Base-by-base conservation (phyloP, 768 basidiomycete genomes). In the Fomitopsis serialis region DNA sequence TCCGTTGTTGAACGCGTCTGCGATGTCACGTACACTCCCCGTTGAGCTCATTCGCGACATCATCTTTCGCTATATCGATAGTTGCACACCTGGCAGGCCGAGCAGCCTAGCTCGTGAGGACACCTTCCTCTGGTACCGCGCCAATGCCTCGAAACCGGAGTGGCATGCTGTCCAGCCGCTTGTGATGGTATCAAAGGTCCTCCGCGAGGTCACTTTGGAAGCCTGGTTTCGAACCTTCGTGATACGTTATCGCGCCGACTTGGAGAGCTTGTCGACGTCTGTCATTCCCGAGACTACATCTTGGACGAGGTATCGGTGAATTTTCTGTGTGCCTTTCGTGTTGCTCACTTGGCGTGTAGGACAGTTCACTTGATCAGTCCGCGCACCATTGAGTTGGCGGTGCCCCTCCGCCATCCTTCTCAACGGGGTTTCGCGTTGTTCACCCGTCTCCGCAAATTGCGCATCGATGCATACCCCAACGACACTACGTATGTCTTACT, bases 211-310 rank as follows among this genome's bases (percentile, higher is more conserved):
- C 17, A 42, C 52, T 2, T n/a, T 60, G 21, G 54, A 60, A 29
- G 53, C 54, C 5, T 60, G 59, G 59, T 60, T 60, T 22, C 47
- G 55, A 22, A 54, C 54, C 1, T 57, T 55, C 45, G 51, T 47
- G 12, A 48, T 54, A 2, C 50, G 50, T 13, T 51, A 57, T 23
- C 40, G 54, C 3, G 19, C 19, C 34, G 3, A 40, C 15, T n/a
- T 53, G 15, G 15, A 55, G 35, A 46, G 23, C 0, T 57, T 45
- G 54, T 54, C 59, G 1, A 50, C 50, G 47, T 45, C 50, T 5
- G 12, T 11, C 43, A 36, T 21, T 15, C 23, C 44, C 10, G n/a
- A n/a, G 17, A 15, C 15, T 6, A 17, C 29, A 3, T 42, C 15
- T 3, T 21, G 11, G 29, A 11, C 29, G 11, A 32, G 29, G 29